Evolutionary conservation across 2,329 filamentous ascomycete species (phyloP).

Genomic region (Allantophomopsis cytisporea): DNA sequence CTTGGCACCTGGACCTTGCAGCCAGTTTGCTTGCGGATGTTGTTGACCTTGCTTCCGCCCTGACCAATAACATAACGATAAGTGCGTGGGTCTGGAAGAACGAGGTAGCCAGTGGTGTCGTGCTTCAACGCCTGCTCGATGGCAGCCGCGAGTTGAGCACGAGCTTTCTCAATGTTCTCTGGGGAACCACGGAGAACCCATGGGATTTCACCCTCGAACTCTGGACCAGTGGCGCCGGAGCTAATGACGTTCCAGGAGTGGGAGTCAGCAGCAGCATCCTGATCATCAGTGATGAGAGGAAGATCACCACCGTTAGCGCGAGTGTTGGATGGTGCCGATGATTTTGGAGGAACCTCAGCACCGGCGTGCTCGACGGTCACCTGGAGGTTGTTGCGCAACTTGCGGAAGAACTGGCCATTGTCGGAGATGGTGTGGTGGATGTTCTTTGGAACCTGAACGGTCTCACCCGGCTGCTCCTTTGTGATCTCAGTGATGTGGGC

Average conservation of each 20-base stretch:
- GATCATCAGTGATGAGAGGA: constrained; percentile 89
- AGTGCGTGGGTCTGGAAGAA: constrained; percentile 76
- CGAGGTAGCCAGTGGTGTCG: constrained; percentile 70
- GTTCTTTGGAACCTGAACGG: constrained; percentile 67
- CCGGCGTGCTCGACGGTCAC: constrained; percentile 89
- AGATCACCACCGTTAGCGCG: constrained; percentile 49
- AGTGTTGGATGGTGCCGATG: constrained; percentile 31
- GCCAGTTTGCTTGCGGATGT: constrained; percentile 80
- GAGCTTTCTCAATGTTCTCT: constrained; percentile 73
- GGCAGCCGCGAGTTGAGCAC: constrained; percentile 57
- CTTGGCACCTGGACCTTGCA: constrained; percentile 91
- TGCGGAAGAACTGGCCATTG: constrained; percentile 88
- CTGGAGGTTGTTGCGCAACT: constrained; percentile 70
- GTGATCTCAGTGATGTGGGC: constrained; percentile 66
- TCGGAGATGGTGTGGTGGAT: constrained; percentile 78
- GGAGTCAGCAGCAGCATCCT: constrained; percentile 44
- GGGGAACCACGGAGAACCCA: constrained; percentile 76
- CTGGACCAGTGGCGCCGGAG: constrained; percentile 35
- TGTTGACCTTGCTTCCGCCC: constrained; percentile 82
- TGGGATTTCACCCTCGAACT: constrained; percentile 55
- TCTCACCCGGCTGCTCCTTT: constrained; percentile 81
- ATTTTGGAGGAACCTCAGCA: constrained; percentile 60
- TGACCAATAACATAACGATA: constrained; percentile 87
- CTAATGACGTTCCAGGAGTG: constrained; percentile 80
- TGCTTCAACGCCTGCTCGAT: constrained; percentile 59